Base-by-base conservation (phyloP, 495 filamentous ascomycete species). In the Letharia lupina region DNA sequence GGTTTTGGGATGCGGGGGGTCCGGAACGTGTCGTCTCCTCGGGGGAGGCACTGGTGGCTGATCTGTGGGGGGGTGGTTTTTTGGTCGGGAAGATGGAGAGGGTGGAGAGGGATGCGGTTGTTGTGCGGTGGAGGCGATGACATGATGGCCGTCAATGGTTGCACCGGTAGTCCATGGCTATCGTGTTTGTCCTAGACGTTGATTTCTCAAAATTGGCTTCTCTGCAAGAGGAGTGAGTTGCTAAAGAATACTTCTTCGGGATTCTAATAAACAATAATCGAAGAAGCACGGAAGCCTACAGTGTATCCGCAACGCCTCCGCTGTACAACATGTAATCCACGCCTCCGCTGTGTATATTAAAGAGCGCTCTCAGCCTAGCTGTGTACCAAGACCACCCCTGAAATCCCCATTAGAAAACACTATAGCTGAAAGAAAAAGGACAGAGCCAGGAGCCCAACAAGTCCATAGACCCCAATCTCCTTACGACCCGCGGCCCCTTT, bases 401-500 rank as follows among this genome's bases (percentile, higher is more conserved):
- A 15, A 35, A 56, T 18, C 4, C 28, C 11, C 11, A 33, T 35
- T 33, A 56, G 28, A 7, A 56, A 56, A 56, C 4, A 9, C 52
- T 56, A 56, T 5, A 56, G 18, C 1, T 35, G 52, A 18, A 56
- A 10, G 15, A 56, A 56, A 31, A 56, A 16, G 15, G 12, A 33
- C 10, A 65, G 9, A 40, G 45, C 13, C 54, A 37, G 52, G 48
- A 59, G 23, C 44, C 31, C 50, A 20, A 31, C 28, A 12, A 40
- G 12, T 59, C 41, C 54, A 45, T 41, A 3, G 3, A 41, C 12
- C 11, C 63, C 52, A 23, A 57, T 9, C 28, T 65, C 15, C 10
- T 35, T 47, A 33, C 44, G 56, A 18, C 35, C 58, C 31, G 58
- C 64, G 35, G 64, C 64, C 18, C 64, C 35, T 28, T 66, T 66